Percentiles rank a stretch among this genome's conserved stretches.
phyloP scores from a whole-genome alignment of 805 yeast genomes.

The Suhomyces emberorum region DNA sequence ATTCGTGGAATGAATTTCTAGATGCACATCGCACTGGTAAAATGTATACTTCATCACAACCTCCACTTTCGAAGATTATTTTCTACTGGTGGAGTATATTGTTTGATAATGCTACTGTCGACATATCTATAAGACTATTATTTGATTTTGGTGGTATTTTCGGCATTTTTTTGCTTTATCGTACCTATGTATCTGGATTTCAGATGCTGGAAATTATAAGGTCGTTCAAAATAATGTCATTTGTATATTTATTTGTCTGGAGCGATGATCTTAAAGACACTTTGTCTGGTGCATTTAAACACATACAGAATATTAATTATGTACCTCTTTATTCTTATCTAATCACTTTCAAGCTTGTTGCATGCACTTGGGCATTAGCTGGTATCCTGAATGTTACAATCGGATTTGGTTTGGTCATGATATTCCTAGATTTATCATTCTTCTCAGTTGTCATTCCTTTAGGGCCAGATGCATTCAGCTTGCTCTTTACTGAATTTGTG shows the following conservation, averaged over 20 bases:
- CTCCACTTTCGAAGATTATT: conserved; percentile 64
- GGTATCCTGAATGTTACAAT: conserved; percentile 54
- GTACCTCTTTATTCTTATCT: conserved; percentile 57
- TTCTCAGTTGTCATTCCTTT: conserved; percentile 57
- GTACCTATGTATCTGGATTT: too few relatives aligned
- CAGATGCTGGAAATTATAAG: too few relatives aligned
- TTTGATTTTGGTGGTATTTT: too few relatives aligned
- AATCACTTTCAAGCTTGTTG: conserved; percentile 49
- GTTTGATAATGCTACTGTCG: conserved; percentile 22
- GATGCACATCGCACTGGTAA: too few relatives aligned
- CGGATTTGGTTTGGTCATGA: conserved; percentile 46
- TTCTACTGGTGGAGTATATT: conserved; percentile 52
- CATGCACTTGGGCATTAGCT: conserved; percentile 50
- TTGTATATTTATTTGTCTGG: too few relatives aligned
- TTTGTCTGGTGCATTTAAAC: background rate
- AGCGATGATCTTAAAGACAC: too few relatives aligned
- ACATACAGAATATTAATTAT: conserved; percentile 56
- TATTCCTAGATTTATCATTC: conserved; percentile 62
- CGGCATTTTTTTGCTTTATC: too few relatives aligned
- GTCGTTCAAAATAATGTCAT: too few relatives aligned
- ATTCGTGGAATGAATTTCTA: too few relatives aligned
- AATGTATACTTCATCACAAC: conserved; percentile 69
- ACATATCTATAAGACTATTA: background rate
- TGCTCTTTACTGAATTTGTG: conserved; percentile 46
- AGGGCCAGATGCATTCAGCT: conserved; percentile 40